phyloP scores from a whole-genome alignment of 2,329 filamentous ascomycete species.

The Aspergillus quadricinctus region DNA sequence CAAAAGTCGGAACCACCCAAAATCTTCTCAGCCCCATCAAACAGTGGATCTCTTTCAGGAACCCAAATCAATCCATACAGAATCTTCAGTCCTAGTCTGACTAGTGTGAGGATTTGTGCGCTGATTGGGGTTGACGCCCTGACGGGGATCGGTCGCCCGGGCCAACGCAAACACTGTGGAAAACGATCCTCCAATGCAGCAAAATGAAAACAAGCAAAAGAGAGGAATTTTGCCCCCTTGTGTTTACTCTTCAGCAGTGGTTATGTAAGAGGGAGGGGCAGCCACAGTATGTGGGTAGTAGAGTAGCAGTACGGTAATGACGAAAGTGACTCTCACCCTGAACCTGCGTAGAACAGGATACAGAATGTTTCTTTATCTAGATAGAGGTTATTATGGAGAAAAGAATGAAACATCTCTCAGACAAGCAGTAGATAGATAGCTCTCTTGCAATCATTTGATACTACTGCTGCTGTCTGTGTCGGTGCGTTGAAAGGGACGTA shows the following conservation, averaged over 20 bases:
- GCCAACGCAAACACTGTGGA: conserved; percentile 20
- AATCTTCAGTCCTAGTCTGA: not conserved
- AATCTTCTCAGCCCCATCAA: not conserved
- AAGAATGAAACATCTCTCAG: not conserved
- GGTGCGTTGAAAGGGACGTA: not conserved
- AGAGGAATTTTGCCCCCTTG: conserved; percentile 9
- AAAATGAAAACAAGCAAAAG: conserved; percentile 36
- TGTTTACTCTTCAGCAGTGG: not conserved
- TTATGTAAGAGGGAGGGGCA: not conserved
- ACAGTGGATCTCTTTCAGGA: not conserved
- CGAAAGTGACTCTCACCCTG: not conserved
- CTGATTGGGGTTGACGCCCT: conserved; percentile 16
- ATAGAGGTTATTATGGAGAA: not conserved
- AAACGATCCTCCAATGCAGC: conserved; percentile 23
- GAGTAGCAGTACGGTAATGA: not conserved
- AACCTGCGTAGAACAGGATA: not conserved
- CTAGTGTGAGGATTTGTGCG: conserved; percentile 12
- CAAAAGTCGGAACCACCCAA: not conserved
- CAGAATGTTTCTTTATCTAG: not conserved
- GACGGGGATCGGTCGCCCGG: conserved; percentile 26
- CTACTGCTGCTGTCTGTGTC: not conserved
- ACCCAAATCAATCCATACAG: not conserved
- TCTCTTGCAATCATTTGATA: not conserved
- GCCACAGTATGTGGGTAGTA: not conserved
- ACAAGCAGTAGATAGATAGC: not conserved